A percentile compares a stretch with the other conserved stretches of the same genome.
Evolutionary conservation across 805 yeast species (phyloP).

Genomic region (Candida oleophila): DNA sequence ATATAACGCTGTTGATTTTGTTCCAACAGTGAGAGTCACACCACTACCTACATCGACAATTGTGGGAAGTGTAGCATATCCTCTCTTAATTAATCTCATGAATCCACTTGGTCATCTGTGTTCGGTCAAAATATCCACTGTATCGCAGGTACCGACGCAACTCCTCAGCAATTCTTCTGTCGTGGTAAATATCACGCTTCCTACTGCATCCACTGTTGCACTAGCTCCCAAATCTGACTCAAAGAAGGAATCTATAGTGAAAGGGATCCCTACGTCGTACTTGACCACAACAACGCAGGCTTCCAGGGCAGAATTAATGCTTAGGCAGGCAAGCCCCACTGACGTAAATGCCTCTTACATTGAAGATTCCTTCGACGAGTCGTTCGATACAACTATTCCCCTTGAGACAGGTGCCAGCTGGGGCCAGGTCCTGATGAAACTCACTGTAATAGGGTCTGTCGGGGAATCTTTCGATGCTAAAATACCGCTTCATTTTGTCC

Average conservation of each 20-base stretch:
- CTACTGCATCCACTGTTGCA: conserved; percentile 7
- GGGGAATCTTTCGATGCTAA: conserved; percentile 8
- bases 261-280: conserved; percentile 34
- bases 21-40: conserved; percentile 26
- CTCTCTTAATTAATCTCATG: conserved; percentile 26
- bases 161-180: conserved; percentile 7
- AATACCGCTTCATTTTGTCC: conserved; percentile 31
- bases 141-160: conserved; percentile 17
- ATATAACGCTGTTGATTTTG: conserved; percentile 32
- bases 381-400: not conserved
- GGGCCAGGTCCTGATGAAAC: conserved; percentile 32
- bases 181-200: not conserved
- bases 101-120: conserved; percentile 28
- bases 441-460: conserved; percentile 4
- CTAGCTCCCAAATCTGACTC: conserved; percentile 9
- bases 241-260: conserved; percentile 18
- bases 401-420: conserved; percentile 30
- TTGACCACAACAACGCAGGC: conserved; percentile 27
- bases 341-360: conserved; percentile 12
- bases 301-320: conserved; percentile 30
- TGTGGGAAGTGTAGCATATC: conserved; percentile 16
- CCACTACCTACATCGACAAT: conserved; percentile 26
- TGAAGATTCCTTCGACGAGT: conserved; percentile 14
- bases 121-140: conserved; percentile 22
- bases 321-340: conserved; percentile 18